Conservation (phyloP, 2,329 filamentous ascomycete species). For the Zasmidium cellare region DNA sequence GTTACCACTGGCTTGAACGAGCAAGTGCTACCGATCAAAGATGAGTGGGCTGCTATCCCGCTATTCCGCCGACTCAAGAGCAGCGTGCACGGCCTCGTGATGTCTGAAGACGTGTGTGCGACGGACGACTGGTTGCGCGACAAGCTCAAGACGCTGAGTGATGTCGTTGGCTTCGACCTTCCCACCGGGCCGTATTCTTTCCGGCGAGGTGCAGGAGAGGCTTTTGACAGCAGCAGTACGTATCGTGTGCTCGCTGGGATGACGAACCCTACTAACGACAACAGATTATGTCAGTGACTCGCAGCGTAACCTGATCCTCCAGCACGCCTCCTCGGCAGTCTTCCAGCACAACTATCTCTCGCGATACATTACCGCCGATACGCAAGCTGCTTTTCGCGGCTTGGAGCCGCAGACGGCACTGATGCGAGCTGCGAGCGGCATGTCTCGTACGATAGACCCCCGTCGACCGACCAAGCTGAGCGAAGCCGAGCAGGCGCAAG, state of each 20-base stretch:
- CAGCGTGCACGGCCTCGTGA: too few species aligned
- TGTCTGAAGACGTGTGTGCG: background rate
- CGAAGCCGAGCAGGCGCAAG: background rate
- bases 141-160: constrained; percentile 1
- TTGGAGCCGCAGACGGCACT: constrained; percentile 8
- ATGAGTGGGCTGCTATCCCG: too few species aligned
- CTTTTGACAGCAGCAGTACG: constrained; percentile 20
- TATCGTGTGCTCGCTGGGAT: constrained; percentile 1
- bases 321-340: constrained; percentile 14
- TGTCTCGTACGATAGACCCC: background rate
- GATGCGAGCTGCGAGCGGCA: constrained; percentile 1
- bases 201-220: constrained; percentile 12
- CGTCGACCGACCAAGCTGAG: background rate
- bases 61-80: too few species aligned
- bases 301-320: constrained; percentile 14
- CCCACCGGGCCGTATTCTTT: constrained; percentile 13
- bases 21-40: too few species aligned
- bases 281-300: too few species aligned
- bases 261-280: too few species aligned
- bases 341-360: constrained; percentile 22
- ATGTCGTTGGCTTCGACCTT: constrained; percentile 11
- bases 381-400: constrained; percentile 15
- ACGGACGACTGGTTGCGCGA: constrained; percentile 10
- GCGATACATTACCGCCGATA: constrained; percentile 18
- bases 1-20: too few species aligned